Evolutionary conservation across 768 basidiomycete species (phyloP).

Genomic region (Suillus sp.): DNA sequence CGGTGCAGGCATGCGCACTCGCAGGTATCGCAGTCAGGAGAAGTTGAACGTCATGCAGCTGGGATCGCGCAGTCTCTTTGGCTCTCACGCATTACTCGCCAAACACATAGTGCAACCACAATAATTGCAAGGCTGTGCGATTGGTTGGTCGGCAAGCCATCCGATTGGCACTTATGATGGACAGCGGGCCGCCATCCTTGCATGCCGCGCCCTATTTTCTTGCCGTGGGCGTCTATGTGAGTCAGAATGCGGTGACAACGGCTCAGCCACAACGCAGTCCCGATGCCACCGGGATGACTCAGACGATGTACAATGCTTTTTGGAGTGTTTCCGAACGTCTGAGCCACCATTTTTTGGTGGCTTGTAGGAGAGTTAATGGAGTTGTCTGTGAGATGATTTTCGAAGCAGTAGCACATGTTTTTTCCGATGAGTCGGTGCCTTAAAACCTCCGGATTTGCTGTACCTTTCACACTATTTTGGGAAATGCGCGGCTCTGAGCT

Average conservation of each 20-base stretch:
- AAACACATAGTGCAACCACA: background rate
- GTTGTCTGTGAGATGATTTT: background rate
- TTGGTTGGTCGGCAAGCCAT: background rate
- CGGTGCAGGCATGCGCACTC: background rate
- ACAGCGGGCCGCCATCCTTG: background rate
- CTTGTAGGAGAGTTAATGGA: background rate
- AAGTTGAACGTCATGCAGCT: background rate
- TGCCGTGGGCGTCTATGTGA: conserved; percentile 4
- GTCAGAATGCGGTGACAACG: conserved; percentile 8
- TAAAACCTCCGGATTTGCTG: conserved; percentile 18
- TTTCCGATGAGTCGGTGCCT: background rate
- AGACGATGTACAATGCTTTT: background rate
- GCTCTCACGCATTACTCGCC: background rate
- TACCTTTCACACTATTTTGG: conserved; percentile 24
- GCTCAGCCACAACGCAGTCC: background rate
- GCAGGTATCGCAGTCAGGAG: conserved; percentile 1
- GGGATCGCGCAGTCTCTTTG: background rate
- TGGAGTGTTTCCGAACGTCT: background rate
- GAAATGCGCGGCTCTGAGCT: conserved; percentile 35
- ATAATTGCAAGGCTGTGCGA: background rate
- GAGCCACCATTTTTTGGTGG: background rate
- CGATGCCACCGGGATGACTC: background rate
- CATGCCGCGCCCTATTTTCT: background rate
- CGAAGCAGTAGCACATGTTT: background rate
- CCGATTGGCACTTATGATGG: conserved; percentile 1